Evolutionary conservation across 2,329 filamentous ascomycete genomes (phyloP).

Genomic region (Fusarium sp.): DNA sequence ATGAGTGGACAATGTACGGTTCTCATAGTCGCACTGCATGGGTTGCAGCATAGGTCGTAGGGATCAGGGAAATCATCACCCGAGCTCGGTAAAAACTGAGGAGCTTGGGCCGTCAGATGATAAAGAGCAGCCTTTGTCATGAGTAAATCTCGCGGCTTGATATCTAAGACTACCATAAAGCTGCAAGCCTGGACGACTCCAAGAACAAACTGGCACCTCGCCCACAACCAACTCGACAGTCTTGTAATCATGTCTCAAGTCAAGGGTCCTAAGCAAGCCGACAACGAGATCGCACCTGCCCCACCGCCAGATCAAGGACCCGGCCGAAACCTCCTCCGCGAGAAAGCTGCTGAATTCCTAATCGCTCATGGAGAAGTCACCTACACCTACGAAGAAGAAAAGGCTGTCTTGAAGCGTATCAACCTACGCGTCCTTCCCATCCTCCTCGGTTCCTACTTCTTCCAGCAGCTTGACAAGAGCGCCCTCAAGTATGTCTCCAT

Average conservation of each 20-base stretch:
- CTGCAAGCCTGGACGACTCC: too few relatives aligned
- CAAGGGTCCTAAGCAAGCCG: not conserved
- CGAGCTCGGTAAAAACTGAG: not conserved
- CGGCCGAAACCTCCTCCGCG: not conserved
- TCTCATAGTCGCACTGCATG: not conserved
- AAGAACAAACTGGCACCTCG: not conserved
- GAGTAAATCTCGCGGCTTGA: not conserved
- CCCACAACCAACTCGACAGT: not conserved
- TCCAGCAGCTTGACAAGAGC: conserved; percentile 47
- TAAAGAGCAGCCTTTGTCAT: not conserved
- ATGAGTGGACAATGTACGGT: not conserved
- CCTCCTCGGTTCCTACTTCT: not conserved
- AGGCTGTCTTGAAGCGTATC: not conserved
- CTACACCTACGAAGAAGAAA: not conserved
- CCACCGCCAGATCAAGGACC: not conserved
- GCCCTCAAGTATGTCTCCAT: conserved; percentile 74
- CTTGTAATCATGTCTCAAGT: not conserved
- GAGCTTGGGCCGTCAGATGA: not conserved
- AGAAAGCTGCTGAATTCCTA: not conserved
- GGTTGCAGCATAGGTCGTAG: not conserved
- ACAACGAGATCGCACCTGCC: not conserved
- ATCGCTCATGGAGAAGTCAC: not conserved
- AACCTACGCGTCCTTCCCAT: not conserved
- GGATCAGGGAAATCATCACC: not conserved
- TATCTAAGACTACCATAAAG: not conserved